phyloP scores from a whole-genome alignment of 257 asterid species.

The Salvia splendens region DNA sequence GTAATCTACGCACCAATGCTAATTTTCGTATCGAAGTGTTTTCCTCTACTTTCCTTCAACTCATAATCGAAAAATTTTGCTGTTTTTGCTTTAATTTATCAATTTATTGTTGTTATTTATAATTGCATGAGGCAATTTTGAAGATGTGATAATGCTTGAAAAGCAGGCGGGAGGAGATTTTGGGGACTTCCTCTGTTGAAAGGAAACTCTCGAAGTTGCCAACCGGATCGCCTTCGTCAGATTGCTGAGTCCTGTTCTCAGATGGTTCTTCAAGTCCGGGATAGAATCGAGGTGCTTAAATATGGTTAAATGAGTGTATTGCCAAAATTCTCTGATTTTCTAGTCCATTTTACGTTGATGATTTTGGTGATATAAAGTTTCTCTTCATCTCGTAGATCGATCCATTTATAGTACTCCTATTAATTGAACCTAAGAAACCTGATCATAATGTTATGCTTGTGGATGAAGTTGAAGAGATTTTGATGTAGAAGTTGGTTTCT shows the following conservation, averaged over 20 bases:
- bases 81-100: background rate
- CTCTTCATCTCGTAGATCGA: background rate
- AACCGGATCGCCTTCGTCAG: constrained; percentile 56
- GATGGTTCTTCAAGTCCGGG: constrained; percentile 80
- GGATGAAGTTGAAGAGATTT: background rate
- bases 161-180: constrained; percentile 53
- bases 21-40: background rate
- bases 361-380: background rate
- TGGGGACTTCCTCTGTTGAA: constrained; percentile 67
- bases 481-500: constrained; percentile 23
- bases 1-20: background rate
- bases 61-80: background rate
- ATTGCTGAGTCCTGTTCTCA: constrained; percentile 80
- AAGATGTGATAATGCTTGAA: constrained; percentile 3
- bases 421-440: background rate
- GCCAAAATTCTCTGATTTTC: background rate
- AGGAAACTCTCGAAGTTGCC: constrained; percentile 49
- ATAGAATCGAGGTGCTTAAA: constrained; percentile 52
- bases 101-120: background rate
- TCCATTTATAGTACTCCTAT: background rate
- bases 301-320: background rate
- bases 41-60: background rate
- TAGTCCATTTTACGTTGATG: background rate
- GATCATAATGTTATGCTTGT: background rate
- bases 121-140: constrained; percentile 4